phyloP scores from a whole-genome alignment of 2,329 filamentous ascomycete genomes.

The Byssochlamys sp. region DNA sequence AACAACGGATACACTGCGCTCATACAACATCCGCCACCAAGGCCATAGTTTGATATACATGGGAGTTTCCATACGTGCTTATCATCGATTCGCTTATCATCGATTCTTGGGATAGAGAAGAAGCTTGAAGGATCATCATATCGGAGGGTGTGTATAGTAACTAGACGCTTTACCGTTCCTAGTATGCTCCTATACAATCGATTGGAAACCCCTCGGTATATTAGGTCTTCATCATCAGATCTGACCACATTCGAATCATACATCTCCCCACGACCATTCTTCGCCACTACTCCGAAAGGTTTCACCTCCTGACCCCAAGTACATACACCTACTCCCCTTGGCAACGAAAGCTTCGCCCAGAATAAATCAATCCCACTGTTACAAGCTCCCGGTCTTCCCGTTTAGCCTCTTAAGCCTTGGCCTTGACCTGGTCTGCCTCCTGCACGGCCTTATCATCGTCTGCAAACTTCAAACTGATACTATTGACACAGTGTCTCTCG shows the following conservation, averaged over 20 bases:
- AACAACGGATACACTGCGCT: conserved; percentile 1
- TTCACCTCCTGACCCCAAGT: background rate
- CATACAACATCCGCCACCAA: background rate
- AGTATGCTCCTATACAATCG: background rate
- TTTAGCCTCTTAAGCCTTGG: conserved; percentile 16
- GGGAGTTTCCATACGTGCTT: no score
- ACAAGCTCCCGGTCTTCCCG: background rate
- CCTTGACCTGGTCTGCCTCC: conserved; percentile 9
- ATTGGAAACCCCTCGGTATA: background rate
- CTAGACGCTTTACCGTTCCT: background rate
- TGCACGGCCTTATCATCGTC: conserved; percentile 44
- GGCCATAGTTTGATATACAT: no score
- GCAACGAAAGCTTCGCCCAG: conserved; percentile 3
- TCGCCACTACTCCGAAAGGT: background rate
- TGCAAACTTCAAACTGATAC: conserved; percentile 74
- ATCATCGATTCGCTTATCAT: no score
- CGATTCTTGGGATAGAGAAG: no score
- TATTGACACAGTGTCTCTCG: conserved; percentile 95
- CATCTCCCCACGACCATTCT: background rate
- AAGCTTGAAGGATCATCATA: background rate
- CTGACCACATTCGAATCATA: background rate
- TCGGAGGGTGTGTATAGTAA: background rate
- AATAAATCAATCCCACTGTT: background rate
- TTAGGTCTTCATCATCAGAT: background rate
- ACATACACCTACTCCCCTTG: background rate